Evolutionary conservation across 2,329 filamentous ascomycete genomes (phyloP), one percentile per base, ranked within the genome.

Genomic region (Aplosporella prunicola): DNA sequence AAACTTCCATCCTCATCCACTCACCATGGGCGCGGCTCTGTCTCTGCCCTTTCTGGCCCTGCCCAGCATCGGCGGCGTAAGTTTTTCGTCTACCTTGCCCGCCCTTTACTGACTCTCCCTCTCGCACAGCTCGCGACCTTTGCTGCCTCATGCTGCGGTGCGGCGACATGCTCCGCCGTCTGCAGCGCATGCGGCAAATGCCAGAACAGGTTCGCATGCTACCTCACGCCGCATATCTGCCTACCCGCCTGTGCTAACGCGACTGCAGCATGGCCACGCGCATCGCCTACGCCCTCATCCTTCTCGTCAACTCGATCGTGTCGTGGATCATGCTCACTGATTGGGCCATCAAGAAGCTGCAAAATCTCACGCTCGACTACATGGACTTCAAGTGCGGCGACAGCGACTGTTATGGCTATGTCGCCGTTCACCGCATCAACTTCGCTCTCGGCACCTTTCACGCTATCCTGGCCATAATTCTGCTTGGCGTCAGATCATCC

Each of bases 281-380:
- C 68, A 93, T 96, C 66, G 89, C 84, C 55, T 95, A 94, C 60
- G 88, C 91, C 46, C 76, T 96, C 54, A 81, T 98, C 45, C 82
- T 98, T 39, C 78, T 98, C 48, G 66, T 96, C 62, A 98, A 98
- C 72, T 95, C 89, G 42, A 94, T 96, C 47, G 61, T 96, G 35
- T 89, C 91, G 23, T 98, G 91, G 91, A 85, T 98, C 50, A 94
- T 96, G 86, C 86, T 98, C 66, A 98, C 91, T 15, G 85, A 87
- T 36, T 98, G 91, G 91, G 91, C 91, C 22, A 84, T 98, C 57
- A 85, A 94, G 53, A 96, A 96, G 60, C 72, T 98, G 5, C 80
- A 96, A 63, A 78, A 93, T 47, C 70, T 96, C 38, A 91, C 86
- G 9, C 73, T 98, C 47, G 87, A 96, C 63, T 96, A 95, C 56